phyloP scores from a whole-genome alignment of 257 asterid genomes.

The Solanum tacnaense region DNA sequence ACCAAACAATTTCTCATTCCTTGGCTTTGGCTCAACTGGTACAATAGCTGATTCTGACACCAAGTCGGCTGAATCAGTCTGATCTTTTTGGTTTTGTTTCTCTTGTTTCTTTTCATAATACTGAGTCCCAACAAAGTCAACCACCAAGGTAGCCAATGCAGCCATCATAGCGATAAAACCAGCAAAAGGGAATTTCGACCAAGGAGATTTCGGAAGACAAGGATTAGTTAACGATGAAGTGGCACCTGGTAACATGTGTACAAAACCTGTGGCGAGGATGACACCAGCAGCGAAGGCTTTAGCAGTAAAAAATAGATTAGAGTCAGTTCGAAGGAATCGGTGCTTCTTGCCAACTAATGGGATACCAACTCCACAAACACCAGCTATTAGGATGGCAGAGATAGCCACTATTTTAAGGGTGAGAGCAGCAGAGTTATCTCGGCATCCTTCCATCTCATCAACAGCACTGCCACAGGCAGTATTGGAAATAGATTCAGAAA shows the following conservation, averaged over 20 bases:
- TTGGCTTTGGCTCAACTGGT: conserved; percentile 28
- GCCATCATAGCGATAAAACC: conserved; percentile 97
- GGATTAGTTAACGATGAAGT: conserved; percentile 45
- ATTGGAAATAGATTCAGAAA: conserved; percentile 52
- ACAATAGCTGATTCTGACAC: conserved; percentile 48
- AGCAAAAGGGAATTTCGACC: conserved; percentile 83
- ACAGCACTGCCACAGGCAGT: conserved; percentile 21
- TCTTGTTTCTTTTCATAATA: conserved; percentile 81
- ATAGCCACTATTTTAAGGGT: conserved; percentile 68
- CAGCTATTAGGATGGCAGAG: conserved; percentile 60
- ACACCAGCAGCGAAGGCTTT: conserved; percentile 97
- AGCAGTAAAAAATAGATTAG: conserved; percentile 70
- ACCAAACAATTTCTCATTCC: conserved; percentile 44
- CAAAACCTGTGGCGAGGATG: conserved; percentile 95
- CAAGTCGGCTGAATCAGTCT: conserved; percentile 24
- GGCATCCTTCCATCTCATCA: conserved; percentile 43
- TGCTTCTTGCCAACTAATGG: conserved; percentile 79
- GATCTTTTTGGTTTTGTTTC: conserved; percentile 24
- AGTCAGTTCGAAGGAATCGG: conserved; percentile 56
- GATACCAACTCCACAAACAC: conserved; percentile 68
- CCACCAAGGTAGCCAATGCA: conserved; percentile 70
- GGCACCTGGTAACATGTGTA: conserved; percentile 92
- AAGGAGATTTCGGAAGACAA: conserved; percentile 64
- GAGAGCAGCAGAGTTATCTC: conserved; percentile 45
- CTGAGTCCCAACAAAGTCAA: conserved; percentile 85